These are phyloP conservation scores for Acanthamoeba lenticulata DNA, from an alignment of 208 protist species.

Conservation along the genomic window DNA sequence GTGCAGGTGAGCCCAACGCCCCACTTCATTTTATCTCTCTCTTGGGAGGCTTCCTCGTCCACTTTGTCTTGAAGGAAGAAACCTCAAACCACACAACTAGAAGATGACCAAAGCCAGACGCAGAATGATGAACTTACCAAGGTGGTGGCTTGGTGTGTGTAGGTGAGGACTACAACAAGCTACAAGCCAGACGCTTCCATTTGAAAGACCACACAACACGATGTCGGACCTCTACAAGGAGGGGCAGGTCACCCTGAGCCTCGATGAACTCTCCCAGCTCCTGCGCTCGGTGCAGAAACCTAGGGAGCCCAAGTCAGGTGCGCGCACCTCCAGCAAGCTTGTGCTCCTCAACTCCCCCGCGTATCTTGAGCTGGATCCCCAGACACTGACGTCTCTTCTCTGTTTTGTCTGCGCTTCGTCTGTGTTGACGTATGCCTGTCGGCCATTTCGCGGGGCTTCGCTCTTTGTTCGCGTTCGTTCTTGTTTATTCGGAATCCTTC, in stretches of 20 bases:
- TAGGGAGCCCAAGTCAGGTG: constrained; percentile 3
- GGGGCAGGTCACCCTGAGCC: not conserved
- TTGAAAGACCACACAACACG: not conserved
- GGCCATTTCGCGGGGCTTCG: not conserved
- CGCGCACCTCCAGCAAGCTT: not conserved
- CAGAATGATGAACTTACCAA: too few species aligned
- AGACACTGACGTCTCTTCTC: not conserved
- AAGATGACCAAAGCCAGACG: too few species aligned
- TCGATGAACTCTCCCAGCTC: constrained; percentile 14
- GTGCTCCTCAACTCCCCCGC: not conserved
- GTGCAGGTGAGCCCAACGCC: too few species aligned
- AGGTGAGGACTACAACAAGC: not conserved
- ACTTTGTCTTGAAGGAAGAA: too few species aligned
- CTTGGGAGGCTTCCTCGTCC: too few species aligned
- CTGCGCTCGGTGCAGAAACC: not conserved
- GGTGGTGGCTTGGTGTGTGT: too few species aligned
- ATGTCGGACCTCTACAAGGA: not conserved
- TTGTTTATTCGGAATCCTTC: not conserved
- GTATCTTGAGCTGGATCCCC: too few species aligned
- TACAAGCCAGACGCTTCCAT: not conserved
- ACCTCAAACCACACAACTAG: too few species aligned
- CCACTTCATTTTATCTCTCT: too few species aligned
- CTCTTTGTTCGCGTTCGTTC: not conserved
- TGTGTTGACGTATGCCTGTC: not conserved
- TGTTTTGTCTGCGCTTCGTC: not conserved